These are phyloP conservation scores for Chytriomyces hyalinus DNA, from an alignment of 192 early-diverging fungal genomes.

Conservation along the genomic window DNA sequence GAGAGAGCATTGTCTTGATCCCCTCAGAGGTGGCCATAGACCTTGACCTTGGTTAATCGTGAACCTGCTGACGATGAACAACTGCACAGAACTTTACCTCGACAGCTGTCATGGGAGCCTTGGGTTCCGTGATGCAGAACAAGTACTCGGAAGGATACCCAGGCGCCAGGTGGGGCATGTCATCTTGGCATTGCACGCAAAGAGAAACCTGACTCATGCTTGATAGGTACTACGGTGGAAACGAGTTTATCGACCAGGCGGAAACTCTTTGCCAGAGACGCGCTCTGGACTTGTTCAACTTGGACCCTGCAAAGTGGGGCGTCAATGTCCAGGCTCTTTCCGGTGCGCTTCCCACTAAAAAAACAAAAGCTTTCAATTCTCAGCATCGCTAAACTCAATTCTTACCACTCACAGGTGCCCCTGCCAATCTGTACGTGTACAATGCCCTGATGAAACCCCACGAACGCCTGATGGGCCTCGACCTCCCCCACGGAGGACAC, in stretches of 20 bases:
- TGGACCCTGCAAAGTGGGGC: slow-evolving; percentile 88
- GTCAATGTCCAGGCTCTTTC: slow-evolving; percentile 98
- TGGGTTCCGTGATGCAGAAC: slow-evolving; percentile 99
- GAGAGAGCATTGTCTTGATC: slow-evolving; percentile 90
- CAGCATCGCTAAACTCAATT: neutral
- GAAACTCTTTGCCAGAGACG: slow-evolving; percentile 93
- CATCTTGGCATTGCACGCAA: slow-evolving; percentile 4
- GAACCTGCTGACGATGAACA: neutral
- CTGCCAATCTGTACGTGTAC: slow-evolving; percentile 98
- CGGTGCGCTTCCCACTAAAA: slow-evolving; percentile 43
- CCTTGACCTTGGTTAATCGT: neutral
- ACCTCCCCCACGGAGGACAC: slow-evolving; percentile 97
- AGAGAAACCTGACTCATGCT: slow-evolving; percentile 7
- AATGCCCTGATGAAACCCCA: slow-evolving; percentile 93
- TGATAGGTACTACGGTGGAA: slow-evolving; percentile 96
- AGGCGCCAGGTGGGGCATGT: slow-evolving; percentile 69
- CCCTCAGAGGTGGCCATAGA: slow-evolving; percentile 82
- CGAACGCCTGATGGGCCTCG: slow-evolving; percentile 97
- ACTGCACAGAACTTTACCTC: slow-evolving; percentile 92
- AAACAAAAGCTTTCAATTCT: neutral
- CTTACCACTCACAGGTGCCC: slow-evolving; percentile 65
- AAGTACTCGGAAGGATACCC: slow-evolving; percentile 99
- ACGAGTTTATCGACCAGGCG: slow-evolving; percentile 96
- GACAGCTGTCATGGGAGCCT: slow-evolving; percentile 90
- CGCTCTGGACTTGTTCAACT: slow-evolving; percentile 89